Evolutionary conservation across 2,329 filamentous ascomycete species (phyloP).

Genomic region (Cytospora piceicola): DNA sequence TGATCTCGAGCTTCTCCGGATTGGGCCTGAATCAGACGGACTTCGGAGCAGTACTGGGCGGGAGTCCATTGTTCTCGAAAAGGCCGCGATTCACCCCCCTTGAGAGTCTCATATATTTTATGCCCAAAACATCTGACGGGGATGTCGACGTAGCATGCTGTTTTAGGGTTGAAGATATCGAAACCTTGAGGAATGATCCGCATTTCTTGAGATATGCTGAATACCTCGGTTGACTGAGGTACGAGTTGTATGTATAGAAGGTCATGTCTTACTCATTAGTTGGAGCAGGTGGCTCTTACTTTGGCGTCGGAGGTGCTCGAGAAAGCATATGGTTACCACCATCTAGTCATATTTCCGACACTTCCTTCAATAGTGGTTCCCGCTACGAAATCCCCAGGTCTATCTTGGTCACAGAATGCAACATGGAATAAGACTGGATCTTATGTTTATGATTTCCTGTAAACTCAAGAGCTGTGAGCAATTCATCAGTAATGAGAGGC

Average conservation of each 20-base stretch:
- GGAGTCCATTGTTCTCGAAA: slow-evolving; percentile 18
- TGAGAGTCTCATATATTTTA: slow-evolving; percentile 23
- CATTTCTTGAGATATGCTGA: slow-evolving; percentile 16
- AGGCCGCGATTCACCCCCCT: slow-evolving; percentile 18
- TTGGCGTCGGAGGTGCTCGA: too few species aligned
- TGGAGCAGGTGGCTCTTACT: neutral
- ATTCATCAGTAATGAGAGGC: too few species aligned
- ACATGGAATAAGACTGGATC: too few species aligned
- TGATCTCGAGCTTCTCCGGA: slow-evolving; percentile 22
- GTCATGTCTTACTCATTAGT: neutral
- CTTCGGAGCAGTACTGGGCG: slow-evolving; percentile 23
- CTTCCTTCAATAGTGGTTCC: too few species aligned
- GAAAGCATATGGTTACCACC: too few species aligned
- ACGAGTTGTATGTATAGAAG: neutral
- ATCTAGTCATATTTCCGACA: too few species aligned
- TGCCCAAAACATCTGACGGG: slow-evolving; percentile 18
- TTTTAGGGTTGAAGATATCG: slow-evolving; percentile 15
- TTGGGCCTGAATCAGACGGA: slow-evolving; percentile 11
- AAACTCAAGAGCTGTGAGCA: too few species aligned
- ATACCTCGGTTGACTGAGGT: slow-evolving; percentile 15
- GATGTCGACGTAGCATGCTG: slow-evolving; percentile 24
- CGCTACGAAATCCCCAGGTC: too few species aligned
- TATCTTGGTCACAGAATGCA: too few species aligned
- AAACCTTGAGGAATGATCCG: slow-evolving; percentile 11
- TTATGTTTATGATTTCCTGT: too few species aligned